Evolutionary conservation across 768 basidiomycete genomes (phyloP), one percentile per base, ranked within the genome.

Genomic region (Kwoniella sp.): DNA sequence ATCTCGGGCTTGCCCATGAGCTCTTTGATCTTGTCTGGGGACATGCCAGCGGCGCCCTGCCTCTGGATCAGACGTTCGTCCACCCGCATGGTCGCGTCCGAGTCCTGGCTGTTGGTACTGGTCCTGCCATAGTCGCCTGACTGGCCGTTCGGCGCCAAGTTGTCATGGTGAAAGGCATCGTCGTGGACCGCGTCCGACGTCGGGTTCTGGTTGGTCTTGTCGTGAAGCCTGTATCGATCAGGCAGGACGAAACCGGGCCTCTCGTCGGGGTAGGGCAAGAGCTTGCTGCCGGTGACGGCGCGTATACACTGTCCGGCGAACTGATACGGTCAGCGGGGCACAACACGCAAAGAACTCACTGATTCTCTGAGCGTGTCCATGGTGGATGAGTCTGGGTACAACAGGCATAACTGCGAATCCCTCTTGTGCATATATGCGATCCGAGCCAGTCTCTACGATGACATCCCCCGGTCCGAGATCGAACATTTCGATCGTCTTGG

Each of bases 211-310:
- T 29, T 12, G 32, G 28, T 29, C 50, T 58, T 51, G 23, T 59
- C 44, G 9, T 42, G 23, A 5, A 31, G 33, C 22, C 47, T 38
- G 46, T 69, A 69, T 32, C 55, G 51, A 22, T 57, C 49, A 2
- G 63, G 67, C 3, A 66, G 17, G 5, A 51, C 47, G 26, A 63
- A 69, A 20, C 47, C 64, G 10, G 48, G 39, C 23, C 29, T 26
- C 50, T 65, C 63, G 20, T 69, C 67, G 8, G 59, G 46, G 34
- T 60, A 66, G 12, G 41, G 39, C 0, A 66, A 34, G 12, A 62
- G 14, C 25, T 39, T 42, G 28, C 53, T 45, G 2, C 57, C 52
- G 0, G 67, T 51, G 6, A 51, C 23, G 11, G 39, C 31, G n/a
- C 47, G 53, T 2, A 63, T 33, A 22, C 59, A 12, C n/a, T 63